Evolutionary conservation across 2,329 filamentous ascomycete species (phyloP), one percentile per base, ranked within the genome.

Genomic region (Bertia moriformis): DNA sequence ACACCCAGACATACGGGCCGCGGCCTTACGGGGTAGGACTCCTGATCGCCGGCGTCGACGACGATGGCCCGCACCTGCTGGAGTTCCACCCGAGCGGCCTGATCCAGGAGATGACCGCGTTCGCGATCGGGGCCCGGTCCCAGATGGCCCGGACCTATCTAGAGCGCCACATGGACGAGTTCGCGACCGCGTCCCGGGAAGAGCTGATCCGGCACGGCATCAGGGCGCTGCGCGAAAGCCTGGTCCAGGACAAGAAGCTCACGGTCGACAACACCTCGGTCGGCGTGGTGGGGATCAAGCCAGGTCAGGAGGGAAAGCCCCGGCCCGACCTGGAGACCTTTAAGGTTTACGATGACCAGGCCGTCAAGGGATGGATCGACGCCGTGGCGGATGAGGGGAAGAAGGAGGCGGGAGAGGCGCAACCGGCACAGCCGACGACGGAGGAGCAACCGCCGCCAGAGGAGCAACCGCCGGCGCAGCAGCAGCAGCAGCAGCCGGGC

Each of bases 141-240:
- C 91, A 98, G 67, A 96, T 96, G 86, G 91, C 91, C 18, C 71
- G 91, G 54, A 98, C 91, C 45, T 98, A 98, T 62, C 69, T 98
- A 41, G 91, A 98, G 72, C 73, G 86, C 54, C 83, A 95, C 62
- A 63, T 95, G 44, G 88, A 93, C 45, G 66, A 77, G 48, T 96
- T 98, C 58, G 72, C 75, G 51, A 71, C 72, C 47, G 79, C 77
- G 55, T 75, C 70, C 46, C 71, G 84, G 51, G 89, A 95, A 55
- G 84, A 93, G 61, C 67, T 98, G 54, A 79, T 98, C 51, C 78
- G 78, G 62, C 91, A 98, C 65, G 91, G 89, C 22, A 66, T 98
- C 55, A 74, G 75, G 55, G 89, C 91, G 39, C 67, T 98, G 56
- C 94, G 94, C 71, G 91, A 98, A 69, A 93, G 83, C 50, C 66